Evolutionary conservation across 1,284 basidiomycete genomes (phyloP), one percentile per base, ranked within the genome.

Genomic region (Cystobasidiaceae sp.): DNA sequence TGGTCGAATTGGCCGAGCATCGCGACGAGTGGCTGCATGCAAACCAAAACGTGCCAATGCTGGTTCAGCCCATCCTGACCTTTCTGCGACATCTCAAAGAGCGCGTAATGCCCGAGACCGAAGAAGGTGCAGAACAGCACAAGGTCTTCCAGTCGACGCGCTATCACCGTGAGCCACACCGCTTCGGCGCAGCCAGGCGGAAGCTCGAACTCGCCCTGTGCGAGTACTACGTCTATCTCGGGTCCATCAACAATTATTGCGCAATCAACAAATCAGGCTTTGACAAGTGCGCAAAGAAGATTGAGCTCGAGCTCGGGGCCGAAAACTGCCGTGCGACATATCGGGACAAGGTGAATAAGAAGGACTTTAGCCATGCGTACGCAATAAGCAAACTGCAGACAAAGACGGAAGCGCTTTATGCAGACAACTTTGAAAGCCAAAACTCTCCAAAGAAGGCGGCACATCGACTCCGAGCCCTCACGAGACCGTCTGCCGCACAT

Each of bases 231-330:
- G 49, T 50, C 2, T 65, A 61, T 19, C 44, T 66, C 17, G 64
- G 73, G 67, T 61, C 67, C 57, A 61, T 69, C 27, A 21, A 45
- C 32, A 32, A 50, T 39, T 59, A 52, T 17, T 66, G 92, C 87
- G 85, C 88, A 50, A 77, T 97, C 55, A 97, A 97, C 75, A 76
- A 93, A 9, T 89, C 88, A 3, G 93, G 91, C 0, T 93, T 97
- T 75, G 81, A 89, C 25, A 97, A 97, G 75, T 73, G 75, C 17
- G 44, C 43, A 2, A 19, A 30, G 27, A 60, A 60, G 13, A 23
- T 60, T 21, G 90, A 91, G 75, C 97, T 94, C 78, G 80, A 84
- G 2, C 87, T 50, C 75, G 76, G 17, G 66, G 37, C n/a, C 9
- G 74, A 78, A 52, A 68, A 73, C 32, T 78, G 82, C 41, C 84